These are phyloP conservation scores for Rhynchosporium agropyri DNA, from an alignment of 2,329 filamentous ascomycete genomes.

Conservation along the genomic window DNA sequence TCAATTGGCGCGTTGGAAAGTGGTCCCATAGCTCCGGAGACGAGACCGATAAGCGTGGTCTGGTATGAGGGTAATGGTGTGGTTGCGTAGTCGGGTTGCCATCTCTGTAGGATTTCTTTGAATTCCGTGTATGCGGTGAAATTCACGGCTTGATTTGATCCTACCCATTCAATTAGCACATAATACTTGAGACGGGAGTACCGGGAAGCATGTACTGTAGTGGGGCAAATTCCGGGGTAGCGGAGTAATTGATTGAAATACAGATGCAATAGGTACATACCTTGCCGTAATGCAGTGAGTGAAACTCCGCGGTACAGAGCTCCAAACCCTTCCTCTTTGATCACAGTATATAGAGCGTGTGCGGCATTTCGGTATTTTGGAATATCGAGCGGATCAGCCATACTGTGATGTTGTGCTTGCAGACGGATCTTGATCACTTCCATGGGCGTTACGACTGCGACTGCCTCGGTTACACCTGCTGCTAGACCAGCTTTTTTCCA, in stretches of 20 bases:
- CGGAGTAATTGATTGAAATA: constrained; percentile 1
- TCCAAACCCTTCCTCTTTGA: constrained; percentile 86
- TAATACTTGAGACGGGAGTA: too few relatives aligned
- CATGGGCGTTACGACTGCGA: constrained; percentile 96
- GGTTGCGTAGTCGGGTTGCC: constrained; percentile 69
- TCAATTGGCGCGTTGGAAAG: constrained; percentile 97
- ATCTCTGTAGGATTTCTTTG: constrained; percentile 73
- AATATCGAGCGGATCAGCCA: constrained; percentile 93
- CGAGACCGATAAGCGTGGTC: constrained; percentile 83
- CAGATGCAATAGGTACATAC: constrained; percentile 49
- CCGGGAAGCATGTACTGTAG: background rate
- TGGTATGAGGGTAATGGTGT: constrained; percentile 79
- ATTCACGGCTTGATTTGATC: constrained; percentile 91
- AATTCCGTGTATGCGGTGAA: constrained; percentile 98
- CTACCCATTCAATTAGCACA: constrained; percentile 19
- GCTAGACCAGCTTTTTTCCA: constrained; percentile 71
- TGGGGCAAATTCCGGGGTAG: constrained; percentile 12
- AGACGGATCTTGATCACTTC: constrained; percentile 98
- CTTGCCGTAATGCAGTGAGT: constrained; percentile 90
- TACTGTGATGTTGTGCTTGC: constrained; percentile 96
- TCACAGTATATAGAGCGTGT: constrained; percentile 79
- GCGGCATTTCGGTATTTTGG: constrained; percentile 98
- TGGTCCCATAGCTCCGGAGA: constrained; percentile 92
- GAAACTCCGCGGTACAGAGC: constrained; percentile 92
- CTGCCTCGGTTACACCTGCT: constrained; percentile 94